Evolutionary conservation across 495 filamentous ascomycete genomes (phyloP).

Genomic region (Xylaria palmicola): DNA sequence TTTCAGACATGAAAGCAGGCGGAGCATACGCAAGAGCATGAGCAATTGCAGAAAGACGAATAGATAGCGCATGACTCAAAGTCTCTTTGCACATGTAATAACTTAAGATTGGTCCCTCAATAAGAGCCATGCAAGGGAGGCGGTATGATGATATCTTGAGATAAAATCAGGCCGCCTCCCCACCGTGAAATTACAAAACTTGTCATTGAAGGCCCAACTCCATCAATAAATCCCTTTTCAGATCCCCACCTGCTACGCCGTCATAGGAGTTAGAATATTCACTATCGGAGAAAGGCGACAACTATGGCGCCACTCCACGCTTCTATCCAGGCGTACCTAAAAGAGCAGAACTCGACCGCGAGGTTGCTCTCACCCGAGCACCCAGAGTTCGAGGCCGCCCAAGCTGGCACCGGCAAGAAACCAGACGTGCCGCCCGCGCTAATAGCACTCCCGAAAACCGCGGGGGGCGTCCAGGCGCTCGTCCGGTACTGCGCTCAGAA

Average conservation of each 20-base stretch:
- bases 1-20: background rate
- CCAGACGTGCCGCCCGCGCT: background rate
- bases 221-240: background rate
- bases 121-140: background rate
- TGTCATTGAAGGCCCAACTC: background rate
- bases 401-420: background rate
- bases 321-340: background rate
- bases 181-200: background rate
- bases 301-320: background rate
- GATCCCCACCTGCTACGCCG: no score
- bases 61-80: background rate
- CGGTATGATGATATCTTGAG: background rate
- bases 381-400: background rate
- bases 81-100: background rate
- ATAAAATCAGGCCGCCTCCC: background rate
- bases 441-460: constrained; percentile 36
- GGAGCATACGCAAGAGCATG: background rate
- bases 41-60: background rate
- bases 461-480: constrained; percentile 34
- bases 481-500: constrained; percentile 23
- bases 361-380: background rate
- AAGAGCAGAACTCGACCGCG: background rate
- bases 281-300: background rate
- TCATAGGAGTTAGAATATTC: no score
- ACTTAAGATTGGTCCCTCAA: background rate